Evolutionary conservation across 179 eudicot species (phyloP), one percentile per base, ranked within the genome.

Genomic region (Beta lomatogona): DNA sequence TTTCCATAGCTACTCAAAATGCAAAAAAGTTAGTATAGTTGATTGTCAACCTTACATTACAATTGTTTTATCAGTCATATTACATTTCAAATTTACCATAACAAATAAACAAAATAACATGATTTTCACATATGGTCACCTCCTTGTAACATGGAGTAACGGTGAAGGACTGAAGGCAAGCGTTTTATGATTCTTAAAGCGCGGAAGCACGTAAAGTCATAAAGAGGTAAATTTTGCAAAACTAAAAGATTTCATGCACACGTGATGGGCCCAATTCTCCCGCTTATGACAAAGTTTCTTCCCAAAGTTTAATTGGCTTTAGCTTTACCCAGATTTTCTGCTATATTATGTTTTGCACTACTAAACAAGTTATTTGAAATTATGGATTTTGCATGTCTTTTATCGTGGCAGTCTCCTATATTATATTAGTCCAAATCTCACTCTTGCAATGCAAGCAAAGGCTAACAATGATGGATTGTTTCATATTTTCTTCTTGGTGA

Each of bases 151-250:
- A 22, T 28, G 48, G 64, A 74, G 77, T 55, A 55, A 74, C 65
- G 63, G 77, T 54, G 64, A 74, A n/a, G n/a, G n/a, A n/a, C n/a
- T n/a, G n/a, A n/a, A 73, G 77, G 77, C 60, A 73, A 52, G 59
- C 12, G n/a, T 14, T 25, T 10, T 45, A 46, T 54, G 63, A 53
- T 53, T 54, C 46, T 53, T 6, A 28, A 53, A 48, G 45, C 50
- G 31, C 15, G 21, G 21, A 54, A 16, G 45, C n/a, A 31, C 25
- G 63, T 15, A 54, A 74, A 55, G 59, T 52, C 25, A 45, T 15
- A 54, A 74, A 55, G 59, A 73, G 76, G 59, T 25, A 58, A 11
- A n/a, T 22, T 48, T 53, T 13, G n/a, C 75, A 50, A n/a, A 25
- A 71, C 14, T 7, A 59, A 52, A 72, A 59, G 18, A 11, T 72